A percentile compares a stretch with the other conserved stretches of the same genome.
Conservation (phyloP, 73 alveolate genomes). For the Paramecium sonneborni region DNA sequence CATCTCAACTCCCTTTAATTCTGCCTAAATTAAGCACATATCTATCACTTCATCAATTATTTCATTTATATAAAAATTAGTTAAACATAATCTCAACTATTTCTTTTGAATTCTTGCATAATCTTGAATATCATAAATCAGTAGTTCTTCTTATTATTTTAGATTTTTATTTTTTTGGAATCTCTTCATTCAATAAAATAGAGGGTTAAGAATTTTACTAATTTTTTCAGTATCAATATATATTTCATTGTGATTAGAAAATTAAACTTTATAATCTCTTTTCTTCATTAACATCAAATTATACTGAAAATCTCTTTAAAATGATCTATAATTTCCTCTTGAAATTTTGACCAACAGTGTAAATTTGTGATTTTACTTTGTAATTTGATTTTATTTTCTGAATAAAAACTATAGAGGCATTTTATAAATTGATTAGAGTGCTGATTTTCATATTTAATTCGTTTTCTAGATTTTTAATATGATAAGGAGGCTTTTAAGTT, state of each 20-base stretch:
- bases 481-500: neutral
- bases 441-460: neutral
- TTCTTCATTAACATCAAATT: neutral
- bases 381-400: neutral
- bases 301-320: neutral
- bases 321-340: neutral
- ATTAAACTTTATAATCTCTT: neutral
- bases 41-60: constrained; percentile 27
- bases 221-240: constrained; percentile 12
- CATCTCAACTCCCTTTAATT: constrained; percentile 26
- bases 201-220: neutral
- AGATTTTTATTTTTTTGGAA: neutral
- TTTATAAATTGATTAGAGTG: neutral
- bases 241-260: neutral
- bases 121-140: constrained; percentile 59
- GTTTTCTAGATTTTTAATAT: neutral
- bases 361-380: neutral
- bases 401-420: neutral
- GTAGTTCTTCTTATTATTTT: neutral
- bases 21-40: neutral
- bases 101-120: constrained; percentile 50
- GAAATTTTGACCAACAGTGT: neutral
- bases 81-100: constrained; percentile 13
- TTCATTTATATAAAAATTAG: constrained; percentile 1
- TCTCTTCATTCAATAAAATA: neutral